phyloP scores from a whole-genome alignment of 1,284 basidiomycete genomes.

The Rhodotorula sp. region DNA sequence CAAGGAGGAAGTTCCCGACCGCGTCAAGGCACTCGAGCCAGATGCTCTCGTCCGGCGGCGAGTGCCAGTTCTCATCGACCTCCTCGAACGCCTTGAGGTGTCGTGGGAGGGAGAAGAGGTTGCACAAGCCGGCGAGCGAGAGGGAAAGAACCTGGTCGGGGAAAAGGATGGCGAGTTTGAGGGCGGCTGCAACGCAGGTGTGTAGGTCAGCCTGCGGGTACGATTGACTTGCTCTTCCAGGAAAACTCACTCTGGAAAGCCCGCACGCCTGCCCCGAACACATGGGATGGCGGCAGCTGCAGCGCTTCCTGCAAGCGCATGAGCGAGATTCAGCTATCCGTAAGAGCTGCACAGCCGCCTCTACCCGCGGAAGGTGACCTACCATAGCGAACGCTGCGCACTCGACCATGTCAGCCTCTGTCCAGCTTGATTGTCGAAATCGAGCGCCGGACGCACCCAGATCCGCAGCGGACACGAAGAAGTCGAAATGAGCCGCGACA shows the following conservation, averaged over 20 bases:
- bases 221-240: background rate
- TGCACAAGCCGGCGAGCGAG: slow-evolving; percentile 24
- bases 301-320: slow-evolving; percentile 9
- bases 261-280: slow-evolving; percentile 20
- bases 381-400: slow-evolving; percentile 20
- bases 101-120: slow-evolving; percentile 22
- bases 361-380: background rate
- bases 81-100: slow-evolving; percentile 23
- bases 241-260: slow-evolving; percentile 21
- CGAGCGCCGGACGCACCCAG: background rate
- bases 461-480: slow-evolving; percentile 15
- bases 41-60: slow-evolving; percentile 1
- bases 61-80: slow-evolving; percentile 12
- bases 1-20: slow-evolving; percentile 17
- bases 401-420: background rate
- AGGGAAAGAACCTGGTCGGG: slow-evolving; percentile 31
- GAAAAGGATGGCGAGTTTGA: slow-evolving; percentile 32
- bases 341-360: background rate
- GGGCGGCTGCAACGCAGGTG: background rate
- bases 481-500: slow-evolving; percentile 9
- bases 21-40: slow-evolving; percentile 17
- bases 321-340: background rate
- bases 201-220: background rate
- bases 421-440: no score
- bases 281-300: slow-evolving; percentile 22